These are phyloP conservation scores for Fusarium verticillioides DNA, from an alignment of 2,329 filamentous ascomycete genomes.

Conservation along the genomic window DNA sequence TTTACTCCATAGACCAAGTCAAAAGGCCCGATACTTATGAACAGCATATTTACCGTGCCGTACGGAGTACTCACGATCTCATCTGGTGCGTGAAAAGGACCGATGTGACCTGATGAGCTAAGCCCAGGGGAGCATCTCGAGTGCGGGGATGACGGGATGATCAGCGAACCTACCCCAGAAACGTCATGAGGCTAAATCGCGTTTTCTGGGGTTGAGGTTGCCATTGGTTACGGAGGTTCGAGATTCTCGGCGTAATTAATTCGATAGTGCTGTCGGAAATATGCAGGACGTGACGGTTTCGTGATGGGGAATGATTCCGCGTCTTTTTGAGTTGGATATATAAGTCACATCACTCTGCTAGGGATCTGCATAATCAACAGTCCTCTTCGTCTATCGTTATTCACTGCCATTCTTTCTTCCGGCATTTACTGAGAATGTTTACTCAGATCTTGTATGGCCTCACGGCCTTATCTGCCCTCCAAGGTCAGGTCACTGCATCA, in stretches of 20 bases:
- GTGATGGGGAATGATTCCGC: neutral
- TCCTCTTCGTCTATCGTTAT: neutral
- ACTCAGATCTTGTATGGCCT: constrained; percentile 9
- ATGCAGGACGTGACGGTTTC: neutral
- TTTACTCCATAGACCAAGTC: neutral
- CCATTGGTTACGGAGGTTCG: neutral
- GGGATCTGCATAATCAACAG: neutral
- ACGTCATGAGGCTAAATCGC: constrained; percentile 6
- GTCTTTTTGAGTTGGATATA: neutral
- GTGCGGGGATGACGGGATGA: constrained; percentile 10
- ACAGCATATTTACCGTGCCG: neutral
- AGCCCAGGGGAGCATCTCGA: constrained; percentile 15
- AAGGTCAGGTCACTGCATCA: constrained; percentile 1
- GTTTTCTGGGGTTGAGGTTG: neutral
- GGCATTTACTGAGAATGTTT: neutral
- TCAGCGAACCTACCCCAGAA: constrained; percentile 23
- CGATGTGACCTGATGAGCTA: constrained; percentile 23
- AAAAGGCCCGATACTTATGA: constrained; percentile 17
- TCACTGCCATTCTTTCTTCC: neutral
- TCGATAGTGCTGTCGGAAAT: neutral
- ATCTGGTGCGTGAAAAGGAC: constrained; percentile 12
- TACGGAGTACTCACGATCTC: neutral
- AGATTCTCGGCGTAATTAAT: constrained; percentile 18
- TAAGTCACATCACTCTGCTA: neutral
- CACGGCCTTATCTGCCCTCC: neutral